Evolutionary conservation across 352 stramenopile genomes (phyloP).

Genomic region (Phytopythium aichiense): DNA sequence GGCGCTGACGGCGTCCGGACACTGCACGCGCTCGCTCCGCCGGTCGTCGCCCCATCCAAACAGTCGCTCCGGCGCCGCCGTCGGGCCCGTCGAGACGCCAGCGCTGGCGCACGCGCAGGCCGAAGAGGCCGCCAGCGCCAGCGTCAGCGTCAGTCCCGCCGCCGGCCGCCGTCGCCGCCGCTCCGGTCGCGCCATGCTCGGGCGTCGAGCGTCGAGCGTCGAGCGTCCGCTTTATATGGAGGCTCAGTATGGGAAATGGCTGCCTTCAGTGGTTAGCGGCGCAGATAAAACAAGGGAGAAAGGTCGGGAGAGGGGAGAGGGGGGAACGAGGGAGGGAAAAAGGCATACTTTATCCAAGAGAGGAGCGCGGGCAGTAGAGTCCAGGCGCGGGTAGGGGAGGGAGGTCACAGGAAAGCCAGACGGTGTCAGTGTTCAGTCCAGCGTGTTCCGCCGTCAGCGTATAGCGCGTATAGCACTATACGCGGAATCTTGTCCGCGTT

Average conservation of each 20-base stretch:
- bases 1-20: not conserved
- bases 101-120: not conserved
- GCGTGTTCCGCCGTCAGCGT: not conserved
- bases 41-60: not conserved
- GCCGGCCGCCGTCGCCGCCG: not conserved
- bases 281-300: not conserved
- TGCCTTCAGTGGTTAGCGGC: not conserved
- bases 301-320: not conserved
- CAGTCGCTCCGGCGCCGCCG: not conserved
- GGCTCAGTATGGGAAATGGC: not conserved
- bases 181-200: not conserved
- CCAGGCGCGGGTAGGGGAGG: not conserved
- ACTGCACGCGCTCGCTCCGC: slow-evolving; percentile 2
- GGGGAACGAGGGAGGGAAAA: slow-evolving; percentile 1
- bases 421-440: not conserved
- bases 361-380: not conserved
- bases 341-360: not conserved
- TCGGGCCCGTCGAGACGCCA: too few species aligned
- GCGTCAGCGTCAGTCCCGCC: not conserved
- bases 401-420: not conserved
- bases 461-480: not conserved
- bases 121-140: not conserved
- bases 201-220: not conserved
- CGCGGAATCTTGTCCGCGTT: not conserved
- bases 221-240: not conserved